phyloP scores from a whole-genome alignment of 2,329 filamentous ascomycete genomes.

The Penicillium sp. region DNA sequence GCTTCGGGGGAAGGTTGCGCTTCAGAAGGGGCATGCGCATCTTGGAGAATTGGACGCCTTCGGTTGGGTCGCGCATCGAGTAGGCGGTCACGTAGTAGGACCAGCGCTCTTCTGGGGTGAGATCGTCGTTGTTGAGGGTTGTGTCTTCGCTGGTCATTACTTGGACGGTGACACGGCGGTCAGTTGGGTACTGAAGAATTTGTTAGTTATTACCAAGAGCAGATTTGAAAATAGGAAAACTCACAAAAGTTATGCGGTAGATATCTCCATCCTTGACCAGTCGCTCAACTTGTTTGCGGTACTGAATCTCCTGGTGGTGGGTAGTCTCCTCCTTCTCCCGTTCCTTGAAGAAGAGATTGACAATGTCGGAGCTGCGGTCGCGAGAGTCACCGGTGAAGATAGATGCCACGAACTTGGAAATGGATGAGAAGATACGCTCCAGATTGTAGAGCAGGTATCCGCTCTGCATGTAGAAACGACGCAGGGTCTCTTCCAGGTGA shows the following conservation, averaged over 20 bases:
- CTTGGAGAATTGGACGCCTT: constrained; percentile 65
- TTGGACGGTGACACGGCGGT: constrained; percentile 68
- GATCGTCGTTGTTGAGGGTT: constrained; percentile 71
- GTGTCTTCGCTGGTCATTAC: constrained; percentile 85
- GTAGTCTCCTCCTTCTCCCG: constrained; percentile 81
- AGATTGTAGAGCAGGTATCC: constrained; percentile 95
- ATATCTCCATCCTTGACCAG: constrained; percentile 89
- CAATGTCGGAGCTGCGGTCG: constrained; percentile 89
- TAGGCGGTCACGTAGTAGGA: constrained; percentile 94
- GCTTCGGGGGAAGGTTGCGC: constrained; percentile 64
- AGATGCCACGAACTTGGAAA: constrained; percentile 76
- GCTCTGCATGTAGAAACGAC: constrained; percentile 84
- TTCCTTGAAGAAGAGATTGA: constrained; percentile 79
- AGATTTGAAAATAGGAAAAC: constrained; percentile 43
- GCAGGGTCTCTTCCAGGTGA: constrained; percentile 84
- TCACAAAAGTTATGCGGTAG: constrained; percentile 86
- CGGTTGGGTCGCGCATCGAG: constrained; percentile 82
- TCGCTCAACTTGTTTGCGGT: constrained; percentile 88
- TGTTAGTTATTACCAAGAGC: constrained; percentile 25
- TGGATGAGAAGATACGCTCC: constrained; percentile 78
- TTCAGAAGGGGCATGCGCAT: constrained; percentile 68
- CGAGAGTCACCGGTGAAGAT: constrained; percentile 84
- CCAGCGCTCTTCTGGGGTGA: constrained; percentile 66
- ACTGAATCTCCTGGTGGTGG: constrained; percentile 83
- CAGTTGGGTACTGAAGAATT: constrained; percentile 58